Evolutionary conservation across 345 rosid species (phyloP).

Genomic region (Populus alba): DNA sequence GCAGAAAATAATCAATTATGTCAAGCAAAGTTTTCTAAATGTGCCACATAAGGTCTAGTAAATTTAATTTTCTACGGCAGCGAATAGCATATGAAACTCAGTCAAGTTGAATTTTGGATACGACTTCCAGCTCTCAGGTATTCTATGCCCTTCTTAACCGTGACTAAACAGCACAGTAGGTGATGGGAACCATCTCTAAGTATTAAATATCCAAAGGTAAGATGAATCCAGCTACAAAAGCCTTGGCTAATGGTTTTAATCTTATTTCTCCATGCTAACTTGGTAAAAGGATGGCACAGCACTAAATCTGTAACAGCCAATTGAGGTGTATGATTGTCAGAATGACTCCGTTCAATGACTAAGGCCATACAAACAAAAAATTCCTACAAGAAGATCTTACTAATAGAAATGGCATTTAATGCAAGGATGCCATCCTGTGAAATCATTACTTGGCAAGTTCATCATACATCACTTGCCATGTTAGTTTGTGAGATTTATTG

Average conservation of each 20-base stretch:
- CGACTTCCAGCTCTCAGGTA: not conserved
- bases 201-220: not conserved
- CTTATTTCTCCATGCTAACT: not conserved
- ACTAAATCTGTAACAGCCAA: not conserved
- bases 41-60: not conserved
- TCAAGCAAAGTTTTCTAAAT: not conserved
- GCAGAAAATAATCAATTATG: constrained; percentile 1
- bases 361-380: not conserved
- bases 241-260: not conserved
- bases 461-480: not conserved
- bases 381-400: not conserved
- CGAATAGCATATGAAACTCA: not conserved
- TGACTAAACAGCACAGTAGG: not conserved
- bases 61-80: not conserved
- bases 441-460: not conserved
- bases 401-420: not conserved
- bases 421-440: not conserved
- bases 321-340: not conserved
- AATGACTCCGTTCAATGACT: not conserved
- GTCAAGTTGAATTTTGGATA: not conserved
- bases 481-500: not conserved
- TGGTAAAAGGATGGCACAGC: not conserved
- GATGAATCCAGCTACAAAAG: not conserved
- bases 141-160: not conserved
- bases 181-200: not conserved